phyloP scores from a whole-genome alignment of 2,329 filamentous ascomycete species.

The Cercospora citrullina region DNA sequence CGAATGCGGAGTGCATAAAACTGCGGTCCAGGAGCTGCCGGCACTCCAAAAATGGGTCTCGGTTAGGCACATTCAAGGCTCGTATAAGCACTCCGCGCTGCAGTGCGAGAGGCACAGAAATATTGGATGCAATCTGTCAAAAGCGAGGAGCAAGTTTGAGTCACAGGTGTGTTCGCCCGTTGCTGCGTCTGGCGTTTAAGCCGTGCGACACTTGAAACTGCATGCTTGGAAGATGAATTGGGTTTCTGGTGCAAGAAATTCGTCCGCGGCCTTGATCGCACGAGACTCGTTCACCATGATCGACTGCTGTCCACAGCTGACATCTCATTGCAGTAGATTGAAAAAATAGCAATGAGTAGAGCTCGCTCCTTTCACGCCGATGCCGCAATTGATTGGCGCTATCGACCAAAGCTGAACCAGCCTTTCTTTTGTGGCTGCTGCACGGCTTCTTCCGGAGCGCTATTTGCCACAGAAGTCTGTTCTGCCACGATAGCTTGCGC shows the following conservation, averaged over 20 bases:
- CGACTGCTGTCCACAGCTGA: not conserved
- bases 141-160: not conserved
- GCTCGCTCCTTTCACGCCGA: not conserved
- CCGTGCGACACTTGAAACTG: not conserved
- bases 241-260: not conserved
- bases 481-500: constrained; percentile 30
- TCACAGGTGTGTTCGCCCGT: not conserved
- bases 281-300: not conserved
- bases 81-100: not conserved
- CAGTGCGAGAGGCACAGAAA: not conserved
- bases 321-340: not conserved
- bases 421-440: constrained; percentile 49
- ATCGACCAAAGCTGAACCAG: constrained; percentile 54
- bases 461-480: constrained; percentile 30
- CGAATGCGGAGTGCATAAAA: not conserved
- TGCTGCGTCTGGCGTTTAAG: not conserved
- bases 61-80: not conserved
- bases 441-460: constrained; percentile 28
- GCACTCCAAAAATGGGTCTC: constrained; percentile 1
- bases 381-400: constrained; percentile 9
- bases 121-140: not conserved
- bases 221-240: not conserved
- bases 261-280: not conserved
- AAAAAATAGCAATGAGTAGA: not conserved
- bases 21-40: not conserved